Evolutionary conservation across 768 basidiomycete species (phyloP), one percentile per base, ranked within the genome.

Genomic region (Calocybe indica): DNA sequence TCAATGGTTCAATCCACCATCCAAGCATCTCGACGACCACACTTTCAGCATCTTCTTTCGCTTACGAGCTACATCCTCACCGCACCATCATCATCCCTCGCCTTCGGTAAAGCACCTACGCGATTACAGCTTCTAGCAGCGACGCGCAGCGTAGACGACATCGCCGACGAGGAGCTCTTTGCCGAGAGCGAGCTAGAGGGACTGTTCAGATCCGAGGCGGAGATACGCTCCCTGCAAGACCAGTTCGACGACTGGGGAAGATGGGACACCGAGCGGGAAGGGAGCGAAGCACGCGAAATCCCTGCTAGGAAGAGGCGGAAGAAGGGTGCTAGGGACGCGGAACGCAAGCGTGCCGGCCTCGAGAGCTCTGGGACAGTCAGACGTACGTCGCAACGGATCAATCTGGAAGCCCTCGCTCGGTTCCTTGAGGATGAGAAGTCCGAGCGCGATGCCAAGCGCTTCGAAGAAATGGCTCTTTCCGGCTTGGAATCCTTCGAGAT

Each of bases 151-250:
- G 69, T 63, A 33, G 67, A 67, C 15, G 64, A 72, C 14, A 78
- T 91, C 13, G 52, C 56, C 1, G 88, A 92, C 50, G 82, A 87
- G 6, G 88, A 90, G 49, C 65, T 91, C 15, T 88, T 91, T 50
- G 74, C 65, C 3, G 73, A 78, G 30, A 83, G 80, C 2, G 88
- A 91, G 61, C 60, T 86, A 28, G 86, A 88, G 46, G 72, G 67
- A 13, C 45, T 87, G 29, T 53, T 87, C 14, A 66, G 88, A 47
- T 65, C 55, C 40, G 68, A 76, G 31, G 73, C 69, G 14, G 83
- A 89, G 59, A 69, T 69, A 11, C 64, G 68, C 43, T 63, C 67
- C 1, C 59, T 86, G 22, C 58, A 60, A 41, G 52, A 56, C 42
- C 50, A 67, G 5, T 60, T 87, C 14, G 60, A 60, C 22, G 53